These are phyloP conservation scores for Candida arabinofermentans DNA, from an alignment of 805 yeast species.

Conservation along the genomic window DNA sequence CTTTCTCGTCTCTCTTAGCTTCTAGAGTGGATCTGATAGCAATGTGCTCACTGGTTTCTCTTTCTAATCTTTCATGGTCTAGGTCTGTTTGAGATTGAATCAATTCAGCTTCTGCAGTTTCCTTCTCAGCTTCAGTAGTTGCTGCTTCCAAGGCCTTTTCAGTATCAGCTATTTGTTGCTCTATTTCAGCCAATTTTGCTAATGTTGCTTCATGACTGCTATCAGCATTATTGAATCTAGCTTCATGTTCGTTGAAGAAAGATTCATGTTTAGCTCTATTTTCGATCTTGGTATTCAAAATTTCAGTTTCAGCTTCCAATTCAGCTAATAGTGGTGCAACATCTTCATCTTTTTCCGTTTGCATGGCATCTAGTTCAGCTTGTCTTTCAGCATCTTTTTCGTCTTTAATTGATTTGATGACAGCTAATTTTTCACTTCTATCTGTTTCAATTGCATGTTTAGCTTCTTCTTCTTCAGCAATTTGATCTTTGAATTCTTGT, in stretches of 20 bases:
- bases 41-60: constrained; percentile 27
- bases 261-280: constrained; percentile 45
- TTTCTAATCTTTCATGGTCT: constrained; percentile 25
- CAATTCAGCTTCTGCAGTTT: constrained; percentile 24
- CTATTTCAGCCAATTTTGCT: constrained; percentile 40
- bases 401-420: constrained; percentile 40
- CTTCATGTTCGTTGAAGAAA: constrained; percentile 39
- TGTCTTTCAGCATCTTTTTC: constrained; percentile 42
- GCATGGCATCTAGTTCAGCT: constrained; percentile 42
- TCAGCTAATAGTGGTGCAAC: constrained; percentile 53
- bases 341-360: constrained; percentile 49
- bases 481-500: constrained; percentile 37
- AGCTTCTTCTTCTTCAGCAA: constrained; percentile 36
- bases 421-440: constrained; percentile 41
- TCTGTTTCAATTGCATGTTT: constrained; percentile 38
- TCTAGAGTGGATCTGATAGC: constrained; percentile 36
- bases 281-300: constrained; percentile 46
- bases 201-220: constrained; percentile 41
- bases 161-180: constrained; percentile 37
- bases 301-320: constrained; percentile 44
- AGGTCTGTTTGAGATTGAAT: constrained; percentile 24
- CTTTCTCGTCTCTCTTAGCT: constrained; percentile 39
- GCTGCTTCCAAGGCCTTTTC: constrained; percentile 35
- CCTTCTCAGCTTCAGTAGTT: constrained; percentile 27
- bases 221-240: constrained; percentile 40